Percentiles rank a stretch among this genome's conserved stretches.
Conservation (phyloP, 2,329 filamentous ascomycete species). For the Calonectria pauciramosa region DNA sequence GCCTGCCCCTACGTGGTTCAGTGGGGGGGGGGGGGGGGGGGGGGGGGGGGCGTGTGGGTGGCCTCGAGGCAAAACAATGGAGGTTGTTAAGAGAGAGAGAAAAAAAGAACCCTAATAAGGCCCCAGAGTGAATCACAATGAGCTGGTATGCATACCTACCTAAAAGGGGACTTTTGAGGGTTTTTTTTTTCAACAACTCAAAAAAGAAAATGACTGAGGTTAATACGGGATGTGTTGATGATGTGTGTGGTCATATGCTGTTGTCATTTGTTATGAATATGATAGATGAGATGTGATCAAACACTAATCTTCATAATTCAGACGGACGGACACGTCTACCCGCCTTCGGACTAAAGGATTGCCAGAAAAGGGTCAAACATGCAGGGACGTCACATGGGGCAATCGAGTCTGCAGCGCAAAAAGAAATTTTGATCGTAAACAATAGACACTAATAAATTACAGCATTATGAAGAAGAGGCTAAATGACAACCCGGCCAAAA, state of each 20-base stretch:
- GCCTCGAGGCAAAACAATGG: background rate
- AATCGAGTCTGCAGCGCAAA: background rate
- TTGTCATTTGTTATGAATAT: background rate
- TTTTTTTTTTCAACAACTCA: background rate
- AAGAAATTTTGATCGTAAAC: constrained; percentile 18
- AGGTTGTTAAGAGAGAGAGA: background rate
- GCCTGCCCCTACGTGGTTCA: background rate
- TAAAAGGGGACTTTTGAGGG: background rate
- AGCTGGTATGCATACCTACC: background rate
- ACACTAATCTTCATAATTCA: background rate
- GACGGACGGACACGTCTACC: background rate
- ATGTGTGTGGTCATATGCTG: background rate
- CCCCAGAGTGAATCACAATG: background rate
- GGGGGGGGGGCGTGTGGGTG: background rate
- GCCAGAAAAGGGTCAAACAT: background rate
- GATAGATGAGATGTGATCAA: background rate
- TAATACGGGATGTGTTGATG: background rate
- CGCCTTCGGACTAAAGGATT: background rate
- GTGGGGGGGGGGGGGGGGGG: background rate
- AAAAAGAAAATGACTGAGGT: background rate
- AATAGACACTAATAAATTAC: constrained; percentile 61
- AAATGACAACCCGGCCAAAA: constrained; percentile 48
- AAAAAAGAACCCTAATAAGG: background rate
- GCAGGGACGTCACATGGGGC: background rate
- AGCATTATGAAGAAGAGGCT: constrained; percentile 59